Conservation (phyloP, 2,329 filamentous ascomycete species). For the Leptographium radiaticola region DNA sequence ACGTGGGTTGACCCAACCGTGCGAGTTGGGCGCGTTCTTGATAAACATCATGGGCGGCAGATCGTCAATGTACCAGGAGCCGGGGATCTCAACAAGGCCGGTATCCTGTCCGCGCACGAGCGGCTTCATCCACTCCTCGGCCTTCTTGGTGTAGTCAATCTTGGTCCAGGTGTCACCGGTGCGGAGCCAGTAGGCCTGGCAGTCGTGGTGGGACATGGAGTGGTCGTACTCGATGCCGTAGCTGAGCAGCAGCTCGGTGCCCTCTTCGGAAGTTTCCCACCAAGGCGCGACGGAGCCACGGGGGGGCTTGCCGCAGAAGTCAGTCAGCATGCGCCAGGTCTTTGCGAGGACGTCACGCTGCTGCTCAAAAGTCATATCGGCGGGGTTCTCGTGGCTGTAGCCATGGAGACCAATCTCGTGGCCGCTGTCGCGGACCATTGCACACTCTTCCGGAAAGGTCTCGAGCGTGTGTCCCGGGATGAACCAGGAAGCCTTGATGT, state of each 20-base stretch:
- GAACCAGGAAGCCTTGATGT: conserved; percentile 51
- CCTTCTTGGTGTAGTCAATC: conserved; percentile 51
- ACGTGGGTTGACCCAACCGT: conserved; percentile 43
- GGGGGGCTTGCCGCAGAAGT: conserved; percentile 60
- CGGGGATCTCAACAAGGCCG: conserved; percentile 54
- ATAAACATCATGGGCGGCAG: conserved; percentile 62
- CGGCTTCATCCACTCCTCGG: conserved; percentile 55
- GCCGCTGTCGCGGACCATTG: conserved; percentile 29
- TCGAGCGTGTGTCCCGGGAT: conserved; percentile 35
- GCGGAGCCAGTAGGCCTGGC: conserved; percentile 48
- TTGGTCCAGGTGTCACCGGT: conserved; percentile 55
- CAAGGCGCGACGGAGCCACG: conserved; percentile 60
- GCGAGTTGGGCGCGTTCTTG: conserved; percentile 50
- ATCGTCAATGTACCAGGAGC: conserved; percentile 52
- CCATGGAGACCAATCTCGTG: conserved; percentile 35
- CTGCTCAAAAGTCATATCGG: conserved; percentile 56
- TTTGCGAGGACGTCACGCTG: conserved; percentile 64
- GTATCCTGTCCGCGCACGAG: conserved; percentile 44
- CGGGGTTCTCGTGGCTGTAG: conserved; percentile 23
- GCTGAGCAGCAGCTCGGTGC: conserved; percentile 47
- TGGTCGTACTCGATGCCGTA: conserved; percentile 62
- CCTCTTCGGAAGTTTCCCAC: conserved; percentile 61
- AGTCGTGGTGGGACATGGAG: conserved; percentile 52
- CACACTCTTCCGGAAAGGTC: conserved; percentile 33
- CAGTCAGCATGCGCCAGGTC: conserved; percentile 56